phyloP scores from a whole-genome alignment of 2,329 filamentous ascomycete species.

The Trichoderma sp. region DNA sequence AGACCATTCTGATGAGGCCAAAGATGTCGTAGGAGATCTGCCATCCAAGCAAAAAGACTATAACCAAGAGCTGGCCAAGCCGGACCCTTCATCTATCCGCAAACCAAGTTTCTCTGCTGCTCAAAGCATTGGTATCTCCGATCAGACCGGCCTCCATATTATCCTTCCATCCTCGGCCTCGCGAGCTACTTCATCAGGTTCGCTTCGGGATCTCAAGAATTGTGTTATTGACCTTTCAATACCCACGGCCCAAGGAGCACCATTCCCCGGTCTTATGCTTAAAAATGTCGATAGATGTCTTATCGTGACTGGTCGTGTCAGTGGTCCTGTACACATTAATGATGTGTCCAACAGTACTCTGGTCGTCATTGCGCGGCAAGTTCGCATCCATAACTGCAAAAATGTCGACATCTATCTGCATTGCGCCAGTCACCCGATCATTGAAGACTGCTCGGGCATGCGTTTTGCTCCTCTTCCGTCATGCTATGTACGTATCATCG shows the following conservation, averaged over 20 bases:
- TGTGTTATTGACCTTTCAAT: constrained; percentile 83
- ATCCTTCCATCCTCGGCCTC: constrained; percentile 73
- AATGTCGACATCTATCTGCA: constrained; percentile 84
- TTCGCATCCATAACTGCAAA: constrained; percentile 85
- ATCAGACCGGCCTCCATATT: constrained; percentile 72
- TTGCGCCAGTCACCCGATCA: constrained; percentile 84
- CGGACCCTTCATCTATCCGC: constrained; percentile 49
- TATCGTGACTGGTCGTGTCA: constrained; percentile 76
- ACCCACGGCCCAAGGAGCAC: constrained; percentile 58
- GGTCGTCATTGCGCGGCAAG: constrained; percentile 81
- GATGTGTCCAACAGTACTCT: constrained; percentile 72
- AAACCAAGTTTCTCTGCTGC: constrained; percentile 67
- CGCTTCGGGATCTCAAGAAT: constrained; percentile 67
- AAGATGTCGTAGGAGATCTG: constrained; percentile 46
- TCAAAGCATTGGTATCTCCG: constrained; percentile 65
- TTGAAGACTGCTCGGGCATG: constrained; percentile 82
- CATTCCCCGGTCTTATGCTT: constrained; percentile 71
- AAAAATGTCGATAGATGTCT: constrained; percentile 72
- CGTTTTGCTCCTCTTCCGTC: constrained; percentile 77
- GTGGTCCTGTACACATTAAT: constrained; percentile 83
- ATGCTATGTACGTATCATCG: constrained; percentile 62
- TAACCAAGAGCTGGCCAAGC: constrained; percentile 58
- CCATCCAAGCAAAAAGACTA: constrained; percentile 54
- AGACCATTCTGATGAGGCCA: constrained; percentile 31
- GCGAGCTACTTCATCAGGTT: constrained; percentile 72